Base-by-base conservation (phyloP, 371 early-diverging fungal species). In the Mortierella sp. region DNA sequence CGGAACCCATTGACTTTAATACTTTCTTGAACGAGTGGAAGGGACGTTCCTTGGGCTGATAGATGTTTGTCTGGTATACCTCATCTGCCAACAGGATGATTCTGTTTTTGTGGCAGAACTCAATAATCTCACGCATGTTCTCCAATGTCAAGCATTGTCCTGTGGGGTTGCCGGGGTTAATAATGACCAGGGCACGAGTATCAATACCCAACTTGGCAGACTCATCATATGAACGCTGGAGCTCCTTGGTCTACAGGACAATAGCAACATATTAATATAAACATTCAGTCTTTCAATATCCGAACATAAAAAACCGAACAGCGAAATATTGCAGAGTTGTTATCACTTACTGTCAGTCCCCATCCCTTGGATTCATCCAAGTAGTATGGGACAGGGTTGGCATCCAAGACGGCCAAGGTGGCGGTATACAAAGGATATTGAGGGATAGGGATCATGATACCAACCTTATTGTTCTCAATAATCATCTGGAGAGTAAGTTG, bases 391-490 rank as follows among this genome's bases (percentile, higher is more conserved):
- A 98, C 97, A 26, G 94, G 90, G 3, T 88, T 84, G 6, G 95
- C 98, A 74, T 93, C 86, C 64, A 92, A 89, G 28, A 96, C 85
- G 0, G 96, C 86, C 34, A 98, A 87, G 0, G 95, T 92, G n/a
- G 98, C 99, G n/a, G 97, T 94, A 85, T 99, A 99, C 31, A 99
- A 91, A 22, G 99, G 99, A 72, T 99, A 99, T 80, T 99, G 99
- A n/a, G 99, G 99, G 61, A 98, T 97, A 23, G 99, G 99, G 69
- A 98, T 97, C 96, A 98, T 94, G 75, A 98, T 89, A 34, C 98
- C 98, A 22, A 96, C 94, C 37, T 93, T 88, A 34, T 83, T 64
- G 77, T 94, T 83, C 54, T 93, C 80, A 4, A 96, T 93, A 47
- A 98, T 79, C 64, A 95, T 79, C 72, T 96, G 94, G 40, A 99